Evolutionary conservation across 2,329 filamentous ascomycete species (phyloP), one percentile per base, ranked within the genome.

Genomic region (Fusarium lateritium): DNA sequence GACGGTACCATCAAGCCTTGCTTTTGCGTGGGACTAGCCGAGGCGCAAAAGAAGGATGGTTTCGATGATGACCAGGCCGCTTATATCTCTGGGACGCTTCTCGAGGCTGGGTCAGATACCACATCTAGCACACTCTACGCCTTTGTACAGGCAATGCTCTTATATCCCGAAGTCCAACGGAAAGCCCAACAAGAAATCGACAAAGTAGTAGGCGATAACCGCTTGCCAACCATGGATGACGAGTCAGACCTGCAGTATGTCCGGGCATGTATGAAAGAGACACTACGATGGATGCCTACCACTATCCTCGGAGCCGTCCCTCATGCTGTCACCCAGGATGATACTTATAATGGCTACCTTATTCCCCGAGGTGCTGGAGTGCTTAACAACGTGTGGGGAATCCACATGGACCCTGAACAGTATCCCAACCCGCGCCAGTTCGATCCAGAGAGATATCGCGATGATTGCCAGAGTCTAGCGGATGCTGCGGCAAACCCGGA

Each of bases 321-420:
- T 1, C 81, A 84, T 45, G 73, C 74, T 1, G 78, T 82, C 0
- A 74, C 74, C 0, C 75, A 77, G 7, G 75, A 77, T 1, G 61
- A 75, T 17, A 42, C 60, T 0, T 75, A 66, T n/a, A 50, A 57
- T 10, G 73, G 71, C 0, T 74, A 74, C 42, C 49, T 39, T 0
- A 76, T 79, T 6, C 78, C 78, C 2, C 72, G 76, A 22, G 76
- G 72, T 0, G 54, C 78, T 1, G 56, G 65, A 8, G 45, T 78
- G 5, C 51, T 79, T 5, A 67, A 71, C 2, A 19, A 19, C 19
- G 58, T 74, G 7, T 79, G 75, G 62, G 76, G 70, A 22, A 67
- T 80, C 17, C 85, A 90, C 24, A 91, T 93, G 76, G 91, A 94
- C 72, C 86, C 88, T 3, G 87, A 89, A 36, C 88, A 87, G 3